phyloP scores from a whole-genome alignment of 176 grass and related monocot genomes.

The Neostapfia colusana region DNA sequence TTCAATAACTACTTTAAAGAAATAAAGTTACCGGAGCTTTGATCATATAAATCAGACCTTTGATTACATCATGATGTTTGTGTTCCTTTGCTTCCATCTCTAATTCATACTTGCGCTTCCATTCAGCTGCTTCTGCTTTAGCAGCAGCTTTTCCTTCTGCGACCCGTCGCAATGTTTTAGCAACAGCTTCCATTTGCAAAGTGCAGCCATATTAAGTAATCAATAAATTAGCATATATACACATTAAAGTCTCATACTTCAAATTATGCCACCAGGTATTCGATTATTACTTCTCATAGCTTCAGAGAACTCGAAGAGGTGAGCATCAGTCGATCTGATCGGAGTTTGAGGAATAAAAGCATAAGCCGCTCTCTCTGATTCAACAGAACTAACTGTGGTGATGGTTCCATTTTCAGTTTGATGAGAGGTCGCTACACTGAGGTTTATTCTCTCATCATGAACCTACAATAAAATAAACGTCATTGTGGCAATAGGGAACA shows the following conservation, averaged over 20 bases:
- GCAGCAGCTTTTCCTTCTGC: conserved; percentile 88
- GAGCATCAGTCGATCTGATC: conserved; percentile 72
- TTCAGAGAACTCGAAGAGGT: conserved; percentile 88
- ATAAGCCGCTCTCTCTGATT: conserved; percentile 56
- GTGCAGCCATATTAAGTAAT: conserved; percentile 34
- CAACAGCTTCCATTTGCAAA: conserved; percentile 73
- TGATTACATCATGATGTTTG: conserved; percentile 48
- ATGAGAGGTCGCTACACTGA: conserved; percentile 33
- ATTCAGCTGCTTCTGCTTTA: conserved; percentile 82
- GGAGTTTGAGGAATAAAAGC: conserved; percentile 69
- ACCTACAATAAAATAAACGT: conserved; percentile 43
- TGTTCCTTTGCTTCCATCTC: conserved; percentile 64
- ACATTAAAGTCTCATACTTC: conserved; percentile 3
- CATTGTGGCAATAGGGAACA: conserved; percentile 2
- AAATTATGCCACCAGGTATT: conserved; percentile 1
- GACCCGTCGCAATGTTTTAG: conserved; percentile 74
- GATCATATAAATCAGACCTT: conserved; percentile 48
- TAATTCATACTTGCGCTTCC: conserved; percentile 88
- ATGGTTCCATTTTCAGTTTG: conserved; percentile 46
- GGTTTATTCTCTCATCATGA: conserved; percentile 45
- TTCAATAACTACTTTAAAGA: conserved; percentile 12
- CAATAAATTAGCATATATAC: conserved; percentile 7
- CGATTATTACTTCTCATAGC: conserved; percentile 77
- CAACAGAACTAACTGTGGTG: conserved; percentile 31
- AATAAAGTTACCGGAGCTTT: conserved; percentile 6